phyloP scores from a whole-genome alignment of 306 rosid species.

The Oxytropis ochrocephala region DNA sequence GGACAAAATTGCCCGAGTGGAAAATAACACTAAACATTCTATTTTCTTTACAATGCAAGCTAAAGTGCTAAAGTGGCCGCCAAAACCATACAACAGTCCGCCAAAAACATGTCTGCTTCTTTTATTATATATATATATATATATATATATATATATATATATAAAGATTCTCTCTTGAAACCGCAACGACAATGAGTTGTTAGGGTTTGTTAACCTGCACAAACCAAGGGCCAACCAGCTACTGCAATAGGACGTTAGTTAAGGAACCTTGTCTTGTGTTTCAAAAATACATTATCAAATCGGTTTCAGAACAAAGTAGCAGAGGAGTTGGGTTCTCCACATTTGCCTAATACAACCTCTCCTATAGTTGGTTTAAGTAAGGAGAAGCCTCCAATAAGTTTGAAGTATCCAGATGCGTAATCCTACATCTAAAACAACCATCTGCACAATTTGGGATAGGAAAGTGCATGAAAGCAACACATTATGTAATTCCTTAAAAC shows the following conservation, averaged over 20 bases:
- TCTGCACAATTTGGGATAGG: too few relatives aligned
- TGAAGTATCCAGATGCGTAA: constrained; percentile 13
- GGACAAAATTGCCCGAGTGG: too few relatives aligned
- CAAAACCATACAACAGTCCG: too few relatives aligned
- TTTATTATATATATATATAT: too few relatives aligned
- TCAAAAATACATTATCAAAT: constrained; percentile 49
- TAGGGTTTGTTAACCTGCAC: constrained; percentile 34
- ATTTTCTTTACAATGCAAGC: too few relatives aligned
- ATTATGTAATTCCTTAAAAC: too few relatives aligned
- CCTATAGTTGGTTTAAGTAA: constrained; percentile 13
- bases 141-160: too few relatives aligned
- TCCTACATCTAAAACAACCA: too few relatives aligned
- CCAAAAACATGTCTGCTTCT: too few relatives aligned
- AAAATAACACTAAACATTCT: too few relatives aligned
- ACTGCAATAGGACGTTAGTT: constrained; percentile 27
- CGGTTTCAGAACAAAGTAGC: constrained; percentile 41
- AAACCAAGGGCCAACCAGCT: constrained; percentile 28
- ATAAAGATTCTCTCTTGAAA: constrained; percentile 14
- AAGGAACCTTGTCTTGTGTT: constrained; percentile 52
- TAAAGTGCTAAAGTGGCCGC: too few relatives aligned
- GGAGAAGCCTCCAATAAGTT: constrained; percentile 16
- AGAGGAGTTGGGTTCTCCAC: constrained; percentile 44
- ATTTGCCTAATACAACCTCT: constrained; percentile 29
- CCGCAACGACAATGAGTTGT: constrained; percentile 44
- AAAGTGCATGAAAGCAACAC: too few relatives aligned